A percentile compares a stretch with the other conserved stretches of the same genome.
These are phyloP conservation scores for Sungouiella blattae DNA, from an alignment of 805 yeast genomes.

Conservation along the genomic window DNA sequence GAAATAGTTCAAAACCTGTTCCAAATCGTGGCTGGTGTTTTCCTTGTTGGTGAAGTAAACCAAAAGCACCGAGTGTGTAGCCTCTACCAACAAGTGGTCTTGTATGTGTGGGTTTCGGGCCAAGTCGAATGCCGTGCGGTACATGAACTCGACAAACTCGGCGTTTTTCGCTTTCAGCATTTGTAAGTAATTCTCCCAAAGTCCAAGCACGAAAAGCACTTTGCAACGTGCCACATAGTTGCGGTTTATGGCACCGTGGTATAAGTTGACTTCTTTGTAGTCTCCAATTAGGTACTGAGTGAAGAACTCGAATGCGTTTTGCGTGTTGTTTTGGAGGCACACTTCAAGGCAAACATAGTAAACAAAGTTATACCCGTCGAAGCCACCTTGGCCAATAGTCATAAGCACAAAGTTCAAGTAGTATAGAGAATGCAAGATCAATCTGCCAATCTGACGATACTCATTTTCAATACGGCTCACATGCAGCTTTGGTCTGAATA, in stretches of 20 bases:
- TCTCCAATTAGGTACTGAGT: conserved; percentile 29
- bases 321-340: conserved; percentile 21
- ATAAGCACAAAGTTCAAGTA: conserved; percentile 46
- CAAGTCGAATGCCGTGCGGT: conserved; percentile 30
- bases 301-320: conserved; percentile 14
- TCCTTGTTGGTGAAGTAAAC: conserved; percentile 31
- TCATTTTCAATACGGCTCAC: conserved; percentile 18
- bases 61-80: conserved; percentile 57
- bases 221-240: conserved; percentile 33
- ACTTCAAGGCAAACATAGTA: conserved; percentile 47
- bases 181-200: conserved; percentile 45
- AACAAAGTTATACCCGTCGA: conserved; percentile 60
- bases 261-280: conserved; percentile 31
- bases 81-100: conserved; percentile 45
- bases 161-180: conserved; percentile 13
- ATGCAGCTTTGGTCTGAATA: conserved; percentile 16
- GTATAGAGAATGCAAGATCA: conserved; percentile 39
- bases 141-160: conserved; percentile 22
- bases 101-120: conserved; percentile 19
- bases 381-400: conserved; percentile 61
- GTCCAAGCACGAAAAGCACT: conserved; percentile 43
- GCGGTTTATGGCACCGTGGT: conserved; percentile 22
- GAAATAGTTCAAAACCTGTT: conserved; percentile 37
- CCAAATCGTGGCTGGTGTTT: conserved; percentile 13
- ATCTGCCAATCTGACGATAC: conserved; percentile 24